Conservation (phyloP, 805 yeast genomes). For the Zygoascus bituminiphila region DNA sequence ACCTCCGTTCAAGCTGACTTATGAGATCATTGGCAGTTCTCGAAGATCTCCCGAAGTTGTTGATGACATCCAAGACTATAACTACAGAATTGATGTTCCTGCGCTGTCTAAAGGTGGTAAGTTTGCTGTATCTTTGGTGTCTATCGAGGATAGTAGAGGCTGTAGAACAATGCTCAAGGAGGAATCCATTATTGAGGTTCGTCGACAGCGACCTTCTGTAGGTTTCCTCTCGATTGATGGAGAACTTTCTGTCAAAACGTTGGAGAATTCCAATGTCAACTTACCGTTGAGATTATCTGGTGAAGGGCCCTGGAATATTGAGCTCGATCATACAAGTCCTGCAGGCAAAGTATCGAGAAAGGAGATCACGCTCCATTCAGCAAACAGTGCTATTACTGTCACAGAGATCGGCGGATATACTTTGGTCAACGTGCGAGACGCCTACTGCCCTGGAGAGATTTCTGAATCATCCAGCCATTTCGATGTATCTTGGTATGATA, state of each 20-base stretch:
- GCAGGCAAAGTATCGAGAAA: slow-evolving; percentile 8
- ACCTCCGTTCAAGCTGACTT: slow-evolving; percentile 65
- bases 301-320: slow-evolving; percentile 41
- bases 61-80: slow-evolving; percentile 33
- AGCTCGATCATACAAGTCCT: slow-evolving; percentile 18
- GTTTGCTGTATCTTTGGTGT: slow-evolving; percentile 53
- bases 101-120: slow-evolving; percentile 58
- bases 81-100: slow-evolving; percentile 44
- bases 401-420: slow-evolving; percentile 41
- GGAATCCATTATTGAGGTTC: slow-evolving; percentile 61
- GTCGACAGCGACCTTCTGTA: slow-evolving; percentile 59
- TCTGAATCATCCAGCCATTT: slow-evolving; percentile 29
- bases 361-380: slow-evolving; percentile 4
- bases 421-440: slow-evolving; percentile 40
- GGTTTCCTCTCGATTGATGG: slow-evolving; percentile 38
- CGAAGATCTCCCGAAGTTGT: slow-evolving; percentile 38
- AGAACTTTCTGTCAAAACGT: slow-evolving; percentile 20
- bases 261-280: slow-evolving; percentile 48
- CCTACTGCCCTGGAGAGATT: slow-evolving; percentile 43
- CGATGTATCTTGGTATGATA: slow-evolving; percentile 37
- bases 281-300: slow-evolving; percentile 59
- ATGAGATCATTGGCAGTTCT: slow-evolving; percentile 56
- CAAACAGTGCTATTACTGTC: slow-evolving; percentile 29
- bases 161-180: slow-evolving; percentile 67
- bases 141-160: slow-evolving; percentile 65